Conservation (phyloP, 129 eudicot genomes). For the Mikania micrantha region DNA sequence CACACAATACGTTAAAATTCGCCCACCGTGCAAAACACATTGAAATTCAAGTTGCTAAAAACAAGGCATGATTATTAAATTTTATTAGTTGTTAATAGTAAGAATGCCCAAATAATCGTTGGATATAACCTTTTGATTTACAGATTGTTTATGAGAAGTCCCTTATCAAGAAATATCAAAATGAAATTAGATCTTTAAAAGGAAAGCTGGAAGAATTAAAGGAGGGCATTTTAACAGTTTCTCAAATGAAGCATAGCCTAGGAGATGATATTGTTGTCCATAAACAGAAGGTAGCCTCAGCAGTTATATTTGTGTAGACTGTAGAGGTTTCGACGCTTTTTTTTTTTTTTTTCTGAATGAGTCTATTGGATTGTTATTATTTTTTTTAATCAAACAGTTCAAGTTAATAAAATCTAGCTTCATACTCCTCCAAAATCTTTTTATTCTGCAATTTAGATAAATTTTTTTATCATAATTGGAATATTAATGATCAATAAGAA, state of each 20-base stretch:
- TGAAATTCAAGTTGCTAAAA: constrained; percentile 95
- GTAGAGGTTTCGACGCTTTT: too few species aligned
- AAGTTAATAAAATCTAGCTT: too few species aligned
- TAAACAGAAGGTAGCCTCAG: constrained; percentile 74
- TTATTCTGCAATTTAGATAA: too few species aligned
- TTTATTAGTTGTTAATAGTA: not conserved
- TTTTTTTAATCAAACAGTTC: too few species aligned
- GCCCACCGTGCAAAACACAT: constrained; percentile 96
- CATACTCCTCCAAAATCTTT: too few species aligned
- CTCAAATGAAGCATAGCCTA: constrained; percentile 53
- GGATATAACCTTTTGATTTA: constrained; percentile 11
- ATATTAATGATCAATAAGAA: too few species aligned
- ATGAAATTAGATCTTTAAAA: constrained; percentile 74
- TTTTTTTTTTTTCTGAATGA: not conserved
- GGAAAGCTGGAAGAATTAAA: constrained; percentile 84
- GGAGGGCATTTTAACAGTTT: constrained; percentile 56
- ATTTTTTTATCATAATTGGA: too few species aligned
- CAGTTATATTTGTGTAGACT: too few species aligned
- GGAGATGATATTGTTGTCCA: constrained; percentile 63
- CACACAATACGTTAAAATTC: constrained; percentile 91
- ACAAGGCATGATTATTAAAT: constrained; percentile 46
- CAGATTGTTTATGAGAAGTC: constrained; percentile 96
- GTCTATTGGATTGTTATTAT: not conserved
- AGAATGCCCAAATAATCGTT: constrained; percentile 1
- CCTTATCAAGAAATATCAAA: constrained; percentile 92